Base-by-base conservation (phyloP, 1,284 basidiomycete genomes). In the Melampsora larici-populina region DNA sequence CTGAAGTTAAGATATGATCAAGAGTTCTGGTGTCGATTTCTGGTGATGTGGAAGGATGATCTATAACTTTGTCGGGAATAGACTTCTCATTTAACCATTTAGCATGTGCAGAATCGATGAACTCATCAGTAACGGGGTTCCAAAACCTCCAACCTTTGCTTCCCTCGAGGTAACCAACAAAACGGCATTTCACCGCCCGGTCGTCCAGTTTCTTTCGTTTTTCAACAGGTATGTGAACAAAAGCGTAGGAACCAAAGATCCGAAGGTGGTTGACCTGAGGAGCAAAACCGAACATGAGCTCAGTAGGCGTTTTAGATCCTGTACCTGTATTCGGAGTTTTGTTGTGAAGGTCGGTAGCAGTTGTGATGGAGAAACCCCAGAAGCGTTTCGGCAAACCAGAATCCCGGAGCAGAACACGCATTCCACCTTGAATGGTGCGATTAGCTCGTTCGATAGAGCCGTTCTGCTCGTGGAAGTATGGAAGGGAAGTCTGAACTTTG, bases 371-470 rank as follows among this genome's bases (percentile, higher is more conserved):
- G n/a, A n/a, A n/a, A n/a, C n/a, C n/a, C n/a, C n/a, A n/a, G n/a
- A n/a, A n/a, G n/a, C n/a, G n/a, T 26, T 70, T 70, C 18, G 8
- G 11, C 6, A 70, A 31, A 21, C 31, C 29, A 11, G 21, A 26
- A 11, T 40, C 33, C 6, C 7, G 13, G 7, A 70, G 24, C 17
- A 70, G 8, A 17, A 29, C 9, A n/a, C 31, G 17, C 49, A 15
- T 46, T 29, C 51, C 31, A 31, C 49, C 51, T 15, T 24, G 40
- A 26, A 70, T 70, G 5, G 69, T 70, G n/a, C 69, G 29, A 46
- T 70, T 70, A 29, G 11, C 51, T 21, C 36, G 46, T 58, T 70
- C 69, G 7, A 70, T 40, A n/a, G n/a, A n/a, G n/a, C n/a, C n/a
- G n/a, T n/a, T n/a, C n/a, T n/a, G n/a, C n/a, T n/a, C n/a, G n/a